Base-by-base conservation (phyloP, 2,329 filamentous ascomycete genomes). In the Myriosclerotinia scirpicola region DNA sequence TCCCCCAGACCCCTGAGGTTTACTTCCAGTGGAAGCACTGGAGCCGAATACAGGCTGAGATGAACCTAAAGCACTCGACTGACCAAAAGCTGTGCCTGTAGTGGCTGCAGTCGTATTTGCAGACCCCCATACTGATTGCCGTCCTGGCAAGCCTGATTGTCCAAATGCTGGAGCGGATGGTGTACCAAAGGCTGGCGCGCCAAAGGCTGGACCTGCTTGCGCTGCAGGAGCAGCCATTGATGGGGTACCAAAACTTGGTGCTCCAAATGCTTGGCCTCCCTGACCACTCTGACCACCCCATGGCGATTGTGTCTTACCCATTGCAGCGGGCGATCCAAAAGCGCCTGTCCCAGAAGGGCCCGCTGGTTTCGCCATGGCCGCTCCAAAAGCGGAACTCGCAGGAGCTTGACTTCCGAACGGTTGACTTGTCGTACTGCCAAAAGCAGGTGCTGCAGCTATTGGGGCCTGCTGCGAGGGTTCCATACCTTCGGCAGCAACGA, bases 41-140 rank as follows among this genome's bases (percentile, higher is more conserved):
- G 74, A 67, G 17, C 73, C 76, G 58, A 77, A 79, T 3, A 77
- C 77, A 6, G 79, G 75, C 63, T 80, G 77, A 62, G 71, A 69
- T 50, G 73, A 71, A 63, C 76, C 78, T 8, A 81, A 74, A 65
- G 85, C 84, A 17, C 81, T 80, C 9, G 82, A 76, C 73, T 87
- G 84, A 1, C 85, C 85, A 75, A 88, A 88, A 1, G 82, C 78
- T 22, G 75, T 72, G 42, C 76, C 70, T 52, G 77, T 65, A 36
- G 64, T 66, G 7, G 52, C 69, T 4, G 79, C 76, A 26, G 72
- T 36, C 42, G 71, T 67, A 30, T 64, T 70, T 48, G 69, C 78
- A 26, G 80, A 73, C 5, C 79, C 80, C 86, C 86, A 88, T 14
- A 84, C 84, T 6, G 86, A 87, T 2, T 79, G 71, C 68, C 81